phyloP scores from a whole-genome alignment of 2,329 filamentous ascomycete species.

The Daldinia eschscholtzii region DNA sequence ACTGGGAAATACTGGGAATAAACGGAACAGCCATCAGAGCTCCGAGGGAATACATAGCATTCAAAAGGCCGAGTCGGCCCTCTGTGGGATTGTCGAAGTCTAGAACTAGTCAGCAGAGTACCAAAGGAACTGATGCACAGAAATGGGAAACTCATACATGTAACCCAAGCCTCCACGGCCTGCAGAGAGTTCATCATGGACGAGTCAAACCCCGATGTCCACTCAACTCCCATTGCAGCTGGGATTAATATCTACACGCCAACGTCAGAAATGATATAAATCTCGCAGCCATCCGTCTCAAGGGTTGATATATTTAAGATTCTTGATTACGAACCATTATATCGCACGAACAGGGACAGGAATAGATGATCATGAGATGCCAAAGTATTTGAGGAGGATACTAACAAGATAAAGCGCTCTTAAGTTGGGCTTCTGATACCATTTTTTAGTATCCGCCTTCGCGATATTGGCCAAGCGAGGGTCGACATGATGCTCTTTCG shows the following conservation, averaged over 20 bases:
- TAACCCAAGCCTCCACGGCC: slow-evolving; percentile 56
- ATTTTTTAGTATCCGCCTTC: slow-evolving; percentile 53
- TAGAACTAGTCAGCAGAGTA: slow-evolving; percentile 31
- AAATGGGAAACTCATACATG: slow-evolving; percentile 47
- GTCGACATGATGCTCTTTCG: slow-evolving; percentile 54
- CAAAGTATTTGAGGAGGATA: not conserved
- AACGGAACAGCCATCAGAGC: slow-evolving; percentile 57
- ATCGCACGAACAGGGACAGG: not conserved
- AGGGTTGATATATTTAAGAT: not conserved
- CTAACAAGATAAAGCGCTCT: slow-evolving; percentile 54
- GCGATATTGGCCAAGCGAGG: slow-evolving; percentile 54
- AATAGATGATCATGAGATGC: not conserved
- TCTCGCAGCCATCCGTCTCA: no score
- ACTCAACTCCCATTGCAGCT: slow-evolving; percentile 57
- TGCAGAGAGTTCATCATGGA: slow-evolving; percentile 61
- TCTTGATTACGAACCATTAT: not conserved
- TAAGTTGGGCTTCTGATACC: slow-evolving; percentile 58
- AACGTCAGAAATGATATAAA: not conserved
- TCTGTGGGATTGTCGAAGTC: slow-evolving; percentile 58
- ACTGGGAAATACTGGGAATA: slow-evolving; percentile 55
- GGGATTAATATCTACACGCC: slow-evolving; percentile 53
- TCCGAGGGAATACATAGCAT: slow-evolving; percentile 59
- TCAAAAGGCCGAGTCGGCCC: slow-evolving; percentile 57
- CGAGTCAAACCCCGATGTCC: slow-evolving; percentile 59
- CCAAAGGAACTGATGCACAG: not conserved